Conservation (phyloP, 805 yeast genomes). For the Pichia nanzhaoensis region DNA sequence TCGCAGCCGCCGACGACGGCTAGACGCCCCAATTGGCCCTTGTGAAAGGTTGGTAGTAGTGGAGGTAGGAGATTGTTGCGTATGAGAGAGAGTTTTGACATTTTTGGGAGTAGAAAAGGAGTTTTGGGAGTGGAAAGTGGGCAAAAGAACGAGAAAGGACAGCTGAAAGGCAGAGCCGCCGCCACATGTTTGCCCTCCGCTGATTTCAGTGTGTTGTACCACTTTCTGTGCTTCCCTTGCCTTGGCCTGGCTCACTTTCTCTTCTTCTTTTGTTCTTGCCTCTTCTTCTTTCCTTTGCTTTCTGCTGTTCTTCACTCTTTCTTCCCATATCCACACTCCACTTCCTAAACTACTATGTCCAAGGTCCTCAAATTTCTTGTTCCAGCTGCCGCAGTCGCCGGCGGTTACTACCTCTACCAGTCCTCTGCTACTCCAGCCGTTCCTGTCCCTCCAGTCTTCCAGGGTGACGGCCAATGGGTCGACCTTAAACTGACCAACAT, state of each 20-base stretch:
- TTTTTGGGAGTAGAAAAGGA: no score
- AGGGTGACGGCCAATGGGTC: slow-evolving; percentile 62
- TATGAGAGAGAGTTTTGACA: slow-evolving; percentile 1
- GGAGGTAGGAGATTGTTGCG: slow-evolving; percentile 62
- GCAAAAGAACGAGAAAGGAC: no score
- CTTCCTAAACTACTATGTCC: slow-evolving; percentile 2
- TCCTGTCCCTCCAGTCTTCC: slow-evolving; percentile 39
- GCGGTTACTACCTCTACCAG: slow-evolving; percentile 33
- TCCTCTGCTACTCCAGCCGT: slow-evolving; percentile 21
- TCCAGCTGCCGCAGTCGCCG: slow-evolving; percentile 36
- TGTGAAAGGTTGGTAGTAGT: slow-evolving; percentile 59
- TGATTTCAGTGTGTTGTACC: not conserved
- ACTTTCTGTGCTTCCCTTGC: not conserved
- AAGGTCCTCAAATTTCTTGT: slow-evolving; percentile 14
- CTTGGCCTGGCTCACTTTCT: not conserved
- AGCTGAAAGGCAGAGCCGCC: not conserved
- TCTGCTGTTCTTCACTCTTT: not conserved
- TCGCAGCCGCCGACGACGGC: slow-evolving; percentile 91
- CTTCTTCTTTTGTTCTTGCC: not conserved
- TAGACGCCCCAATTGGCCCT: slow-evolving; percentile 86
- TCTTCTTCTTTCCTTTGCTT: not conserved
- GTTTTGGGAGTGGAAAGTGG: no score
- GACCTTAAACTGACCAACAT: slow-evolving; percentile 52
- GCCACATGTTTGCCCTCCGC: not conserved
- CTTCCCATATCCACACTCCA: not conserved